Base-by-base conservation (phyloP, 1,284 basidiomycete species). In the Trametes hirsuta region DNA sequence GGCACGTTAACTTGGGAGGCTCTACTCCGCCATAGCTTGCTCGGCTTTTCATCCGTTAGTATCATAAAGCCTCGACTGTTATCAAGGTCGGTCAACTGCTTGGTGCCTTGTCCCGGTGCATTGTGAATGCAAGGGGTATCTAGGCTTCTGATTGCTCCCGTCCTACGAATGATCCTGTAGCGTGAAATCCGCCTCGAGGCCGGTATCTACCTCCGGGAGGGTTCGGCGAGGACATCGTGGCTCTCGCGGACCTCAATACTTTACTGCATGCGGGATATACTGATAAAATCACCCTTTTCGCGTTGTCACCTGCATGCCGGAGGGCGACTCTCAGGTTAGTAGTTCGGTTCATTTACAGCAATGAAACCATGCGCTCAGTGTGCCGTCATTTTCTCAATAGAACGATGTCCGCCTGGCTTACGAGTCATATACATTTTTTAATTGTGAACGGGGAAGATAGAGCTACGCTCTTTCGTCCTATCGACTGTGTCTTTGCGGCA, bases 141-240 rank as follows among this genome's bases (percentile, higher is more conserved):
- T 30, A 8, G 8, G 30, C 8, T 30, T 30, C 30, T 30, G 30
- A 30, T 30, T 30, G 30, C 15, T 6, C 42, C 48, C 14, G 12
- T 30, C 18, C 11, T 15, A 37, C 34, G 18, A 22, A 44, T 21
- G 30, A 34, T 44, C 18, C 24, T 34, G 41, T 5, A 35, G 37
- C 40, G 49, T 18, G 40, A 24, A 24, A 41, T 41, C 45, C 15
- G 63, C 64, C 64, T 68, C 64, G 63, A 66, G 65, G 66, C 63
- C 56, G 58, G 37, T 66, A 66, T 55, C 61, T 59, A 47, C 47
- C 62, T 53, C 53, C 59, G 59, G 62, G 48, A 22, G 35, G 21
- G 24, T 25, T 45, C 42, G 22, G 53, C 47, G 45, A 12, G 35
- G 21, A 46, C 56, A 61, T 58, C 64, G 58, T 65, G 61, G 55